Base-by-base conservation (phyloP, 805 yeast species). In the Lipomyces yamadae region DNA sequence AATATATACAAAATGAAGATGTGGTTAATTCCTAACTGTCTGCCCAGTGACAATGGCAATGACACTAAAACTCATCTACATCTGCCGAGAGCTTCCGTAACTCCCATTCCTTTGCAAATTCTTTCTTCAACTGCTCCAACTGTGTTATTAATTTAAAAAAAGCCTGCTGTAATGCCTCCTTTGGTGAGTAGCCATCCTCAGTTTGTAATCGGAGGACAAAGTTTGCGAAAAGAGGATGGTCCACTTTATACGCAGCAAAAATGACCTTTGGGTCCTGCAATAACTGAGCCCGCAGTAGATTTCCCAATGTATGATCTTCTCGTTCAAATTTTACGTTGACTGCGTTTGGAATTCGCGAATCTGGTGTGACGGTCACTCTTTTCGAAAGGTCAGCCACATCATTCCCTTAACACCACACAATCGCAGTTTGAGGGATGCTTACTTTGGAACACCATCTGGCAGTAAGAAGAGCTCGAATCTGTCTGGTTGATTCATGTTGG, bases 371-470 rank as follows among this genome's bases (percentile, higher is more conserved):
- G 69, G 88, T 88, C 68, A 95, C 84, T 78, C 91, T 88, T 61
- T 24, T 52, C 10, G 4, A 0, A 52, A 5, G 2, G 34, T 52
- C 13, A 64, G 48, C 18, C 24, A 42, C 0, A 3, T 0, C 18
- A 5, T n/a, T 5, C 3, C 4, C 24, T 42, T 10, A 42, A n/a
- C 48, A 13, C 48, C 24, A 3, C 48, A 42, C 8, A 53, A 13
- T 8, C 11, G 8, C 34, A 48, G 75, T 75, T 76, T 72, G 76
- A 42, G 13, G 18, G 24, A 13, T 5, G 83, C 91, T 42, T 82
- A 88, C 91, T 95, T 95, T 61, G 94, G 90, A 62, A 91, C 96
- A 62, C 99, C 98, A 78, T 95, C 99, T n/a, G 98, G 98, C 74
- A 95, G 84, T 73, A 95, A 86, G 77, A 95, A 95, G 53, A 95